These are phyloP conservation scores for Hypomontagnella monticulosa DNA, from an alignment of 495 filamentous ascomycete genomes.

Conservation along the genomic window DNA sequence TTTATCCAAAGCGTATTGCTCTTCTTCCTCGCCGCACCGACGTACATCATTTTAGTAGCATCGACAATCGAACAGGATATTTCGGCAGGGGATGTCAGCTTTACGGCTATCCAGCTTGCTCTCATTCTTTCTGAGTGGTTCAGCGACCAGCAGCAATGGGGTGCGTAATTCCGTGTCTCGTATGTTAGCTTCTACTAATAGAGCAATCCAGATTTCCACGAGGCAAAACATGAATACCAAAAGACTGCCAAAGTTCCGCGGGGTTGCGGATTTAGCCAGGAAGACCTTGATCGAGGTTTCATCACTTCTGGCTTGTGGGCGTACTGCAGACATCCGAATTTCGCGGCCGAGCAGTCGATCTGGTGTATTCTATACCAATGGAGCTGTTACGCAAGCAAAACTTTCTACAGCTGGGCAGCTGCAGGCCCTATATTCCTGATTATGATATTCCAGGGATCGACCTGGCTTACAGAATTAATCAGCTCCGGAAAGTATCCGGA, in stretches of 20 bases:
- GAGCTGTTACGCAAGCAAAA: conserved; percentile 76
- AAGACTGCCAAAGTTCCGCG: conserved; percentile 73
- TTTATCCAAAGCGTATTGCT: conserved; percentile 84
- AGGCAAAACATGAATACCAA: conserved; percentile 79
- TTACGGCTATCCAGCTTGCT: conserved; percentile 71
- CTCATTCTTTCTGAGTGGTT: conserved; percentile 80
- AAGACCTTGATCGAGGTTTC: conserved; percentile 93
- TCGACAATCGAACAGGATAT: conserved; percentile 55
- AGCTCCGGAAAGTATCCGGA: conserved; percentile 85
- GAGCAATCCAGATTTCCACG: conserved; percentile 69
- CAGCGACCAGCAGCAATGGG: conserved; percentile 95
- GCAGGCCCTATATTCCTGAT: conserved; percentile 76
- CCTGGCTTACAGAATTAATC: conserved; percentile 85
- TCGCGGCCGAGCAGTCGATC: conserved; percentile 88
- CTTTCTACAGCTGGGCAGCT: conserved; percentile 79
- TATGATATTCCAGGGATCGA: conserved; percentile 87
- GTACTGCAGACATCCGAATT: conserved; percentile 91
- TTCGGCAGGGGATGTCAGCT: conserved; percentile 69
- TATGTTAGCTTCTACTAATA: background rate
- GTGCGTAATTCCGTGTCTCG: conserved; percentile 49
- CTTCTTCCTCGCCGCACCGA: conserved; percentile 78
- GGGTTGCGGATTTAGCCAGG: conserved; percentile 61
- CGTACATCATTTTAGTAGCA: conserved; percentile 78
- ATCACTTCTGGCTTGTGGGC: conserved; percentile 85
- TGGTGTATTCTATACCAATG: conserved; percentile 91